phyloP scores from a whole-genome alignment of 2,329 filamentous ascomycete genomes.

The Microdochium bolleyi region DNA sequence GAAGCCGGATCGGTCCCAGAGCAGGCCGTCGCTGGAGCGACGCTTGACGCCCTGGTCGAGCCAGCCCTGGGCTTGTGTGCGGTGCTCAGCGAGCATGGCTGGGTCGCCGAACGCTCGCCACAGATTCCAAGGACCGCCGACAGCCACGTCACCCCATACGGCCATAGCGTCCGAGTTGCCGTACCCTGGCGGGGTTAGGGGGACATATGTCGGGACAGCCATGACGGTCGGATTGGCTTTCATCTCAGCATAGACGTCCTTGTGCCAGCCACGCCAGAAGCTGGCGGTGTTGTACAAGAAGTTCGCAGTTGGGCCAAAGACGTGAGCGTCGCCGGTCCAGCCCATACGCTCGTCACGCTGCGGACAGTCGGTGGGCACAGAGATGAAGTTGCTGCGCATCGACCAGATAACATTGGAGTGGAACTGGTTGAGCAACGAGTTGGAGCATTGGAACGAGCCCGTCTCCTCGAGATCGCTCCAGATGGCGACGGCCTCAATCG shows the following conservation, averaged over 20 bases:
- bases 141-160: constrained; percentile 34
- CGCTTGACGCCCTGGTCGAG: constrained; percentile 25
- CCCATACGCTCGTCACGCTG: too few relatives aligned
- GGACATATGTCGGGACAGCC: constrained; percentile 18
- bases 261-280: constrained; percentile 40
- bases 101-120: constrained; percentile 29
- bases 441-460: too few relatives aligned
- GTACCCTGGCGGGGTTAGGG: constrained; percentile 17
- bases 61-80: constrained; percentile 29
- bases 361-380: too few relatives aligned
- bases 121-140: constrained; percentile 30
- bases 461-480: too few relatives aligned
- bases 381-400: too few relatives aligned
- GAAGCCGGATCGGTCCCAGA: constrained; percentile 28
- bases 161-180: constrained; percentile 16
- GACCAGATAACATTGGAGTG: too few relatives aligned
- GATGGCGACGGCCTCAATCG: too few relatives aligned
- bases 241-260: constrained; percentile 31
- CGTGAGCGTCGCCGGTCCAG: too few relatives aligned
- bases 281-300: constrained; percentile 45
- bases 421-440: too few relatives aligned
- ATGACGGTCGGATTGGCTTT: constrained; percentile 8
- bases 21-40: constrained; percentile 15
- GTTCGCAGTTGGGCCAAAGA: too few relatives aligned
- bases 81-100: constrained; percentile 26